Base-by-base conservation (phyloP, 352 stramenopile genomes). In the Globisporangium radiosum region DNA sequence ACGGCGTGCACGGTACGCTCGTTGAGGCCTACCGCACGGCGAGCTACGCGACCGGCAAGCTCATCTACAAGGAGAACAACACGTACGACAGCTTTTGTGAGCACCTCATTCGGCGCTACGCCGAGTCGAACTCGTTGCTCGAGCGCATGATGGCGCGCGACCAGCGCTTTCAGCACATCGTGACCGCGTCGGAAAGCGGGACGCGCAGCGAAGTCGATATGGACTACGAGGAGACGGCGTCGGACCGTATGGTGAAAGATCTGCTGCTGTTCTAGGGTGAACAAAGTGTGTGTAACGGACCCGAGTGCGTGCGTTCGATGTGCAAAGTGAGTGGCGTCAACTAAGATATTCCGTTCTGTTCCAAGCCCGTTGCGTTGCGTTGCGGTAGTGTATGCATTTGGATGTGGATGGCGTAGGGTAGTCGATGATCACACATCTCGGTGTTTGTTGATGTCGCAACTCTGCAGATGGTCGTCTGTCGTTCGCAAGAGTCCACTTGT, bases 11-110 rank as follows among this genome's bases (percentile, higher is more conserved):
- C 55, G 85, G 85, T 53, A 92, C 81, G 42, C 80, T 83, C 38
- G 85, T 94, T 38, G 85, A 94, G 59, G 83, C 85, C 37, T 94
- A 87, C 44, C 85, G 85, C 59, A 92, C 81, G 11, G 85, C 85
- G 48, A 92, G 81, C 68, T 94, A 94, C 61, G 85, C 85, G 8
- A 92, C 85, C 0, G 85, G 85, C 2, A 65, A 81, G 19, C 80
- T 86, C 59, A 90, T 94, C 65, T 94, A 94, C 79, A 92, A 91
- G 69, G 85, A 91, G 50, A 84, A 91, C 73, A 92, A 92, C 64
- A 90, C 80, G 65, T 94, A 94, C 73, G 85, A 94, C 68, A 92
- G 82, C 64, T 94, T 94, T 62, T 94, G 85, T 65, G 85, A 94
- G 65, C 85, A 94, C 69, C 59, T 94, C 54, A 94, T 94, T 68